These are phyloP conservation scores for Crithidia thermophila DNA, from an alignment of 208 protist species.

Conservation along the genomic window DNA sequence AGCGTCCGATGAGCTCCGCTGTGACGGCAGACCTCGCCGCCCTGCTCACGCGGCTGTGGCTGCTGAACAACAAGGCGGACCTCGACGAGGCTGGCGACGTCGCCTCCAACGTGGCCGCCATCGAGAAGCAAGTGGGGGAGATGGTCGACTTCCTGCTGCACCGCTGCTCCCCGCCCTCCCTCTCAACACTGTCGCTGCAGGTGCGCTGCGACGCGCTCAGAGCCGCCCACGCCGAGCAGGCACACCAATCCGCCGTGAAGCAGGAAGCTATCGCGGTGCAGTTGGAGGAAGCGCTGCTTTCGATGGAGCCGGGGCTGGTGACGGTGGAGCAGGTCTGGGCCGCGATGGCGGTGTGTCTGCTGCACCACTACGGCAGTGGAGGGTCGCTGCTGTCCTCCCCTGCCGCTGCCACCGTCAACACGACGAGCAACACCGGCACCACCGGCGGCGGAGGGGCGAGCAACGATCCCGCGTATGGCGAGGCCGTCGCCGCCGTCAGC, in stretches of 20 bases:
- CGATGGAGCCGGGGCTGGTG: conserved; percentile 42
- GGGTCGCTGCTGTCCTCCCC: background rate
- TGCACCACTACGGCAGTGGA: conserved; percentile 66
- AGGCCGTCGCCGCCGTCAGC: conserved; percentile 72
- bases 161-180: conserved; percentile 50
- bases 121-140: conserved; percentile 63
- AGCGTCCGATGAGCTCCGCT: conserved; percentile 31
- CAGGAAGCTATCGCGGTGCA: conserved; percentile 71
- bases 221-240: conserved; percentile 34
- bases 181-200: conserved; percentile 67
- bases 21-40: conserved; percentile 70
- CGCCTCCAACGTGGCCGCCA: conserved; percentile 49
- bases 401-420: background rate
- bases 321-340: conserved; percentile 71
- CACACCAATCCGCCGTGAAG: conserved; percentile 56
- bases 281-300: conserved; percentile 53
- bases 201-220: conserved; percentile 49
- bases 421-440: conserved; percentile 6
- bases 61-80: conserved; percentile 39
- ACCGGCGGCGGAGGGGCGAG: conserved; percentile 2
- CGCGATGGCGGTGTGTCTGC: conserved; percentile 66
- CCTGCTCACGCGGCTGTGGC: conserved; percentile 70
- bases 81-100: conserved; percentile 73
- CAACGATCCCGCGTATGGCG: conserved; percentile 39
- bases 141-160: conserved; percentile 65